Evolutionary conservation across 371 early-diverging fungal genomes (phyloP).

Genomic region (Mortierella sp.): DNA sequence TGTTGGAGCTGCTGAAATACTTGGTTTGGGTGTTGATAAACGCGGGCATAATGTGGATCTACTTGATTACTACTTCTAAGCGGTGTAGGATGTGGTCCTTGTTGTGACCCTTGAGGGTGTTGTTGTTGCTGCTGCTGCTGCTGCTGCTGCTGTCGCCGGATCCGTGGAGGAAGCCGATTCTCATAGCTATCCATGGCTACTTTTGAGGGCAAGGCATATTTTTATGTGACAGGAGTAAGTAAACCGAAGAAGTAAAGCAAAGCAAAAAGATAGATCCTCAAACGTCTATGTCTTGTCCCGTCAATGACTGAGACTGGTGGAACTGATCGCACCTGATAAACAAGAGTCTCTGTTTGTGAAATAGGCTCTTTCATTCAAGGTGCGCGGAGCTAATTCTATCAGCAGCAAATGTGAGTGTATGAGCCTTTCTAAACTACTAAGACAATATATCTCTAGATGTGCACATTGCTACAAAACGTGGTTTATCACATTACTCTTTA

Average conservation of each 20-base stretch:
- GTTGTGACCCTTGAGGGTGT: background rate
- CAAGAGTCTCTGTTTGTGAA: too few species aligned
- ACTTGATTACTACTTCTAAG: background rate
- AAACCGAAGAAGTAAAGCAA: background rate
- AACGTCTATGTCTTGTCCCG: background rate
- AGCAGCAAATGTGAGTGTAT: background rate
- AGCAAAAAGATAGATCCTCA: background rate
- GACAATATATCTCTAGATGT: background rate
- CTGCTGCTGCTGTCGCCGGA: constrained; percentile 4
- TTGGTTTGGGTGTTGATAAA: background rate
- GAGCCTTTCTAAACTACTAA: too few species aligned
- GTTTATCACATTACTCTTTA: too few species aligned
- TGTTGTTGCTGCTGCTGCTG: constrained; percentile 14
- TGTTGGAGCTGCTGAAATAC: background rate
- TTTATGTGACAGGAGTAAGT: background rate
- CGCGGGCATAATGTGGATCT: background rate
- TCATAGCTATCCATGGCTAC: background rate
- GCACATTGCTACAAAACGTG: background rate
- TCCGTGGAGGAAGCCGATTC: background rate
- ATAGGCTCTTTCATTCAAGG: background rate
- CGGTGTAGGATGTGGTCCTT: background rate
- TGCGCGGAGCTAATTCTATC: background rate
- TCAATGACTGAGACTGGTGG: background rate
- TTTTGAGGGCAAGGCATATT: background rate
- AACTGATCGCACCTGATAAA: background rate